These are phyloP conservation scores for Ophidiomyces ophidiicola DNA, from an alignment of 2,329 filamentous ascomycete species.

Conservation along the genomic window DNA sequence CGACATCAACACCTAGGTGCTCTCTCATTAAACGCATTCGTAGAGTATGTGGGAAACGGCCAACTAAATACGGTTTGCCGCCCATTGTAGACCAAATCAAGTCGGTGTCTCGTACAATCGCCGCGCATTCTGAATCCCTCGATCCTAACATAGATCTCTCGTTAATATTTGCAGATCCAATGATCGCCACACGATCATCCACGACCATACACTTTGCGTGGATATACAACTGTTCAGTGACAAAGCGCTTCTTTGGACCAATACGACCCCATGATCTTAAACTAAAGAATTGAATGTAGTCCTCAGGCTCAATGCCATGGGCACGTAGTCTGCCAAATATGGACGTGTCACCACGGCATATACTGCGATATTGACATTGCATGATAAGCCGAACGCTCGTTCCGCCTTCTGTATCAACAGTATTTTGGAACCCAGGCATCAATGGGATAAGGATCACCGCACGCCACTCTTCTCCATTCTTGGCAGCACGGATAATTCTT, in stretches of 20 bases:
- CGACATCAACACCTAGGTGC: constrained; percentile 70
- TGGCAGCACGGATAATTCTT: constrained; percentile 65
- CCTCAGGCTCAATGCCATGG: constrained; percentile 60
- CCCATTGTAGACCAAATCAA: constrained; percentile 61
- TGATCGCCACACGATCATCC: constrained; percentile 71
- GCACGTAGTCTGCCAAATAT: constrained; percentile 69
- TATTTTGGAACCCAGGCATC: constrained; percentile 87
- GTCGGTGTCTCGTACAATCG: constrained; percentile 69
- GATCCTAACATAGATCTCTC: constrained; percentile 66
- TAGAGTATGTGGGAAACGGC: constrained; percentile 64
- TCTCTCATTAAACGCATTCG: constrained; percentile 82
- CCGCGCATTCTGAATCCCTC: constrained; percentile 78
- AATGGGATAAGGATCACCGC: constrained; percentile 84
- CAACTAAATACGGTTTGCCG: constrained; percentile 58
- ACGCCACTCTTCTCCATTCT: constrained; percentile 76
- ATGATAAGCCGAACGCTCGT: constrained; percentile 86
- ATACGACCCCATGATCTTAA: constrained; percentile 83
- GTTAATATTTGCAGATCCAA: constrained; percentile 61
- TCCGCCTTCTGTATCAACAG: constrained; percentile 70
- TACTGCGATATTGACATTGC: constrained; percentile 97
- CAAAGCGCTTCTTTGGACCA: constrained; percentile 63
- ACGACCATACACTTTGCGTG: constrained; percentile 77
- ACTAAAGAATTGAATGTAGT: constrained; percentile 92
- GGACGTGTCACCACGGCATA: constrained; percentile 79
- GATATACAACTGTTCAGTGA: constrained; percentile 86